Conservation (phyloP, 192 early-diverging fungal genomes). For the Coemansia sp. region DNA sequence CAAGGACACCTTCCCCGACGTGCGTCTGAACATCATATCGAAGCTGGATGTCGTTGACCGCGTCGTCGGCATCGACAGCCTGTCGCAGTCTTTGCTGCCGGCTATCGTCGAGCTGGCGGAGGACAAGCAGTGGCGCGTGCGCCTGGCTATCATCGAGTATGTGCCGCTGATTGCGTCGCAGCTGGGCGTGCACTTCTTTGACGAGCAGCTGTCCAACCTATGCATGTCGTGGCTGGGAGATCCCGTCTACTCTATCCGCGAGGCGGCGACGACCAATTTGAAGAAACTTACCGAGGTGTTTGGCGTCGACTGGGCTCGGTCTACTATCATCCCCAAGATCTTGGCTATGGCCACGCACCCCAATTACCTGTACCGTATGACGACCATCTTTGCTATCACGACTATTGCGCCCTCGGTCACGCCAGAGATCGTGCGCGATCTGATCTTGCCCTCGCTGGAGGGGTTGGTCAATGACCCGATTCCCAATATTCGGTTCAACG, state of each 20-base stretch:
- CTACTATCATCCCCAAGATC: constrained; percentile 93
- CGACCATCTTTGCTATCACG: constrained; percentile 95
- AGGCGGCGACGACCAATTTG: constrained; percentile 95
- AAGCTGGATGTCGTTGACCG: constrained; percentile 96
- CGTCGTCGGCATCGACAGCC: constrained; percentile 96
- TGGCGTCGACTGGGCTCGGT: constrained; percentile 97
- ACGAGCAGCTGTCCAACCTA: constrained; percentile 92
- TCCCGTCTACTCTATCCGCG: constrained; percentile 95
- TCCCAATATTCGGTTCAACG: constrained; percentile 99
- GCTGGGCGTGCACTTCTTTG: constrained; percentile 95
- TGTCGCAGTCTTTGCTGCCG: constrained; percentile 96
- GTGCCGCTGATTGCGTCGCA: constrained; percentile 97
- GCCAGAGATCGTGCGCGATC: constrained; percentile 84
- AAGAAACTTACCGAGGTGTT: constrained; percentile 97
- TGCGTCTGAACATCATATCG: constrained; percentile 98
- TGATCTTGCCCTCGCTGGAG: constrained; percentile 87
- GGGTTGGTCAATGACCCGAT: constrained; percentile 90
- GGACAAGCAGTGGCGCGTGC: constrained; percentile 99
- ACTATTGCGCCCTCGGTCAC: constrained; percentile 87
- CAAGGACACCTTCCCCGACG: constrained; percentile 97
- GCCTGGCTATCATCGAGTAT: constrained; percentile 98
- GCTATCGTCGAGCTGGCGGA: constrained; percentile 99
- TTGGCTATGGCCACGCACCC: constrained; percentile 85
- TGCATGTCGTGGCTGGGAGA: constrained; percentile 99
- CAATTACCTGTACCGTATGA: constrained; percentile 99